Evolutionary conservation across 352 stramenopile genomes (phyloP), one percentile per base, ranked within the genome.

Genomic region (Phytophthora pisi): DNA sequence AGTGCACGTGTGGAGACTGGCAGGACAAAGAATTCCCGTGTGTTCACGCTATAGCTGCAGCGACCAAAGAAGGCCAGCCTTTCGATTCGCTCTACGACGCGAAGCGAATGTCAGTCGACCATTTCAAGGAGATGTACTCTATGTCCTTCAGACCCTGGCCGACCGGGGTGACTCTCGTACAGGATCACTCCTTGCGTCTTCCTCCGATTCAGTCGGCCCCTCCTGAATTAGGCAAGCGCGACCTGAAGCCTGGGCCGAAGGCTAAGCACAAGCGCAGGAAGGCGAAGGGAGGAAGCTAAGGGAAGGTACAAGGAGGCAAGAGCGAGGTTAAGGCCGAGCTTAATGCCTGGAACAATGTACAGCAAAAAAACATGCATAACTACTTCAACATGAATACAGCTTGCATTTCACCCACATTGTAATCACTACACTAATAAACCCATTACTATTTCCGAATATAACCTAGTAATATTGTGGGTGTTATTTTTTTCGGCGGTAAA

Each of bases 11-110:
- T 13, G 16, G 55, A 9, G n/a, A 30, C 18, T 57, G 31, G 57
- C 11, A 40, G 24, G 15, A 64, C 46, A 49, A 49, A 6, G 13
- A 26, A 1, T 64, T 64, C 40, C 46, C 57, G 7, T 64, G 49
- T 26, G 20, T 69, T 3, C 49, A 69, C 26, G 51, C 62, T 16
- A n/a, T 64, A 3, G 18, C 18, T 4, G 53, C 54, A 34, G 62
- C 62, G 2, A 18, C 46, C 2, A 20, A 49, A 16, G 62, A 60
- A 28, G n/a, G 38, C 0, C 46, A 16, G 18, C 0, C 18, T 31
- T 4, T 69, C 4, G 49, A 36, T 4, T 34, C 10, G 6, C 20
- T 69, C 1, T 60, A 64, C 9, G 54, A 64, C 15, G 24, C 23
- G 0, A 50, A 47, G 5, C 10, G 34, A 10, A 10, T 69, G 18